These are phyloP conservation scores for Whalleya microplaca DNA, from an alignment of 2,329 filamentous ascomycete species.

Conservation along the genomic window DNA sequence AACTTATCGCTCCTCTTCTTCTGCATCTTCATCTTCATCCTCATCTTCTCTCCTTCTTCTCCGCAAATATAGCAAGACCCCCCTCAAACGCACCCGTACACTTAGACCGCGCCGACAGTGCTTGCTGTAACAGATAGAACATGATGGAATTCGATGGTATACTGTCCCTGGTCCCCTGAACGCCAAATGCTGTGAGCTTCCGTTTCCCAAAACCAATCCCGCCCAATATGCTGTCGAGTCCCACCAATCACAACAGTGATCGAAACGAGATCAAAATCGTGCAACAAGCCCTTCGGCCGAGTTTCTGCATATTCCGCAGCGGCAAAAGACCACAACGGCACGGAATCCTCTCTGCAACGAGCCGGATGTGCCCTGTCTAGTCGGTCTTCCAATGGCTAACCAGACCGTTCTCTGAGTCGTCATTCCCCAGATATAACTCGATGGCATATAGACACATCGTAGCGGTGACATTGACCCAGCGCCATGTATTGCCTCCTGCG, in stretches of 20 bases:
- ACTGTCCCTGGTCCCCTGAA: constrained; percentile 37
- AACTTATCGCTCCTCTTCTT: constrained; percentile 12
- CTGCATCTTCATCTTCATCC: too few relatives aligned
- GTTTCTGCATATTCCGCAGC: not conserved
- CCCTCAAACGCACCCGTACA: constrained; percentile 13
- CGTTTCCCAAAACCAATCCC: constrained; percentile 31
- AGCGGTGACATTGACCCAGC: constrained; percentile 88
- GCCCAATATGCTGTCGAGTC: constrained; percentile 25
- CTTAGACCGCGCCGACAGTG: constrained; percentile 4
- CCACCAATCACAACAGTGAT: constrained; percentile 17
- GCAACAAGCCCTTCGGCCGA: not conserved
- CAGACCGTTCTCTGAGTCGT: constrained; percentile 74
- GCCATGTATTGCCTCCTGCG: constrained; percentile 82
- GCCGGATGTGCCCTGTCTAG: constrained; percentile 41
- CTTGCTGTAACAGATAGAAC: constrained; percentile 32
- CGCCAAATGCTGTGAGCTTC: constrained; percentile 38
- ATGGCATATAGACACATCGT: constrained; percentile 91
- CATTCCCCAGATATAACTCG: constrained; percentile 84
- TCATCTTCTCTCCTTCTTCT: too few relatives aligned
- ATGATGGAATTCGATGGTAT: constrained; percentile 38
- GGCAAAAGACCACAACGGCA: not conserved
- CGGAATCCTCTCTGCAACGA: not conserved
- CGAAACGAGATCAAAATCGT: constrained; percentile 19
- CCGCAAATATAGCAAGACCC: not conserved
- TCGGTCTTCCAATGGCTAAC: constrained; percentile 93